Percentiles rank a stretch among this genome's conserved stretches.
Conservation (phyloP, 257 asterid genomes). For the Leonotis leonurus region DNA sequence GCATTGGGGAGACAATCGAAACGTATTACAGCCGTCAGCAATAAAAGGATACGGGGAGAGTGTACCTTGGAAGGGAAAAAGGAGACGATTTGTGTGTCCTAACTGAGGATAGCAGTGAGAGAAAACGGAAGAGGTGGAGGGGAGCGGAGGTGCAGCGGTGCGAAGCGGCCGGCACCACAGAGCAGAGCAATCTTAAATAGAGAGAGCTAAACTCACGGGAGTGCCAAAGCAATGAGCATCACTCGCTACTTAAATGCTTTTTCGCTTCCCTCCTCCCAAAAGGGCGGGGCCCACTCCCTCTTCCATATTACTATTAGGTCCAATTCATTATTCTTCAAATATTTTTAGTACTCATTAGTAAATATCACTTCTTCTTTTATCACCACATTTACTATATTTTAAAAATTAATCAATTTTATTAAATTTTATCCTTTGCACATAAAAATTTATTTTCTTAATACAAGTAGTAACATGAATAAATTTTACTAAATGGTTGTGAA, state of each 20-base stretch:
- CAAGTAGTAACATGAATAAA: too few relatives aligned
- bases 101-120: background rate
- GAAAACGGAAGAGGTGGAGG: background rate
- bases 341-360: too few relatives aligned
- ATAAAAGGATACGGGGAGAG: background rate
- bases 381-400: too few relatives aligned
- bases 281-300: slow-evolving; percentile 22
- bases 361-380: too few relatives aligned
- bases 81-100: background rate
- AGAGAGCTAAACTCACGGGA: slow-evolving; percentile 6
- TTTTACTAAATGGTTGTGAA: too few relatives aligned
- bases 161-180: slow-evolving; percentile 1
- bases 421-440: too few relatives aligned
- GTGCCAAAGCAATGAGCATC: slow-evolving; percentile 5
- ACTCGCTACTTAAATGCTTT: slow-evolving; percentile 19
- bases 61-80: slow-evolving; percentile 17
- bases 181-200: slow-evolving; percentile 11
- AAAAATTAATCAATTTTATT: too few relatives aligned
- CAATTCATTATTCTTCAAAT: too few relatives aligned
- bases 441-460: too few relatives aligned
- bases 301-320: too few relatives aligned
- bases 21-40: background rate
- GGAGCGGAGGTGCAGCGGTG: background rate
- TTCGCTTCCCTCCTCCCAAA: background rate
- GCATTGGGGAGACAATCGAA: background rate